Conservation (phyloP, 2,329 filamentous ascomycete species). For the Boeremia lycopersici region DNA sequence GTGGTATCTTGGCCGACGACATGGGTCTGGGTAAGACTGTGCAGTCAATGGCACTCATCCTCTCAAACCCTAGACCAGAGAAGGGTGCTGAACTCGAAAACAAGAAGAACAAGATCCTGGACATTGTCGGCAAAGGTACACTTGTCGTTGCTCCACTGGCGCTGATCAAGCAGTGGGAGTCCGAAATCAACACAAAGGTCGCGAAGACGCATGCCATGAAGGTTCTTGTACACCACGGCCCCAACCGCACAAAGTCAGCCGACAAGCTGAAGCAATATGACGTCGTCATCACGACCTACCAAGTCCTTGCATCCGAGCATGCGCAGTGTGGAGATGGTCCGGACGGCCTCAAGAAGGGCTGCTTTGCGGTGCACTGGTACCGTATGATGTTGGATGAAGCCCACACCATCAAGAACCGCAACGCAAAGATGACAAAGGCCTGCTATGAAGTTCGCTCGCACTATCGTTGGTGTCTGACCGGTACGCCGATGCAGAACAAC, state of each 20-base stretch:
- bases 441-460: conserved; percentile 83
- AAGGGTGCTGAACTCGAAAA: conserved; percentile 55
- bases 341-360: conserved; percentile 73
- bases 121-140: conserved; percentile 75
- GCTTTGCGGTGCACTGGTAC: conserved; percentile 94
- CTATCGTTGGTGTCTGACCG: conserved; percentile 95
- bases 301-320: conserved; percentile 91
- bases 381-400: conserved; percentile 95
- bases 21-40: conserved; percentile 98
- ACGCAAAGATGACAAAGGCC: conserved; percentile 92
- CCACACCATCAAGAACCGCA: conserved; percentile 97
- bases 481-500: conserved; percentile 98
- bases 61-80: conserved; percentile 75
- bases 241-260: conserved; percentile 78
- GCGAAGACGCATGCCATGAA: conserved; percentile 70
- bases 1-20: conserved; percentile 94
- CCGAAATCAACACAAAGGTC: conserved; percentile 86
- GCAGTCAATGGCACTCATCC: conserved; percentile 86
- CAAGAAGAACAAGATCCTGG: conserved; percentile 70
- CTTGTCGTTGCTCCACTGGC: conserved; percentile 92
- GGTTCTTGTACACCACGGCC: conserved; percentile 90
- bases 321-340: conserved; percentile 68
- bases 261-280: conserved; percentile 83
- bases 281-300: conserved; percentile 96
- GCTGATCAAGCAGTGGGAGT: conserved; percentile 96